A percentile compares a stretch with the other conserved stretches of the same genome.
Evolutionary conservation across 805 yeast genomes (phyloP).

Genomic region (Metschnikowia amazonensis): DNA sequence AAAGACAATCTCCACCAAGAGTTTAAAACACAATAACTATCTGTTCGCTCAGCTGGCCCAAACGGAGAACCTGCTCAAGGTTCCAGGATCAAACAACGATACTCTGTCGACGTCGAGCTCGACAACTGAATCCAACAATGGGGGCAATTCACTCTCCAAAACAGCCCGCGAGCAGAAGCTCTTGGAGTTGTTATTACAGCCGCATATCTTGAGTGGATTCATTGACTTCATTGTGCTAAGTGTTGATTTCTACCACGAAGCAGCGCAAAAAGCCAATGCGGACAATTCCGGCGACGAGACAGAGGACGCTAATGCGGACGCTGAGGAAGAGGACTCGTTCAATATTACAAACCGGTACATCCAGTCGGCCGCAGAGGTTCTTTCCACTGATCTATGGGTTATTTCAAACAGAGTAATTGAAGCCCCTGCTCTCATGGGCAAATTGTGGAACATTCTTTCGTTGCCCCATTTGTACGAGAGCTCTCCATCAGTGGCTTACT

Average conservation of each 20-base stretch:
- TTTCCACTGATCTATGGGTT: slow-evolving; percentile 41
- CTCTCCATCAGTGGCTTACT: slow-evolving; percentile 37
- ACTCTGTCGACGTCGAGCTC: slow-evolving; percentile 34
- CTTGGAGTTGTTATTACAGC: slow-evolving; percentile 74
- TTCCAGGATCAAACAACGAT: slow-evolving; percentile 21
- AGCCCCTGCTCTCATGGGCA: slow-evolving; percentile 37
- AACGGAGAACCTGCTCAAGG: slow-evolving; percentile 10
- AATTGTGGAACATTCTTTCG: slow-evolving; percentile 38
- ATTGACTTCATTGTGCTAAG: slow-evolving; percentile 59
- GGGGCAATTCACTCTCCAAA: slow-evolving; percentile 21
- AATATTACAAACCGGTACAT: slow-evolving; percentile 28
- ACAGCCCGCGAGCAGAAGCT: slow-evolving; percentile 49
- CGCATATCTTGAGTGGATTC: slow-evolving; percentile 64
- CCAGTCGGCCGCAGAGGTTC: slow-evolving; percentile 39
- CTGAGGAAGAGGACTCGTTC: not conserved
- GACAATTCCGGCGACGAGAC: slow-evolving; percentile 6
- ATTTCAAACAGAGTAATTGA: slow-evolving; percentile 41
- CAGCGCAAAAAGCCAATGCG: slow-evolving; percentile 22
- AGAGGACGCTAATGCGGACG: not conserved
- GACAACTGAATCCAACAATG: slow-evolving; percentile 24
- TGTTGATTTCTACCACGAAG: slow-evolving; percentile 42
- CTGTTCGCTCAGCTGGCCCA: slow-evolving; percentile 23
- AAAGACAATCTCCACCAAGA: slow-evolving; percentile 18
- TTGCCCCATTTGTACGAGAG: slow-evolving; percentile 32
- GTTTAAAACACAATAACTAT: slow-evolving; percentile 33